Evolutionary conservation across 2,329 filamentous ascomycete genomes (phyloP).

Genomic region (Pseudopyricularia javanii): DNA sequence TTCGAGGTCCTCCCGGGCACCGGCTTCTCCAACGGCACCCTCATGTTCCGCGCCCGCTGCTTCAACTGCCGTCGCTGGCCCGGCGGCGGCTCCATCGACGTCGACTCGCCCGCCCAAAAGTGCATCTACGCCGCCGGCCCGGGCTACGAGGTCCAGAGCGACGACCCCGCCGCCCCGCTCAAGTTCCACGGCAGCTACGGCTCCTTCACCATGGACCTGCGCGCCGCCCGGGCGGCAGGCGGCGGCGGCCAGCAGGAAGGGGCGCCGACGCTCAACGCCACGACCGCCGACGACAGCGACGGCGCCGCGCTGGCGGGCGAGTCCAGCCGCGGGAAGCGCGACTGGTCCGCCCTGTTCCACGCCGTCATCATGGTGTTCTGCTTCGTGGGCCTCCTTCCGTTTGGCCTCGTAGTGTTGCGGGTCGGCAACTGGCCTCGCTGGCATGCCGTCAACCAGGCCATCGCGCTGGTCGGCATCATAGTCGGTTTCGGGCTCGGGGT

Average conservation of each 20-base stretch:
- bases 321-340: conserved; percentile 14
- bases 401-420: conserved; percentile 40
- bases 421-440: conserved; percentile 37
- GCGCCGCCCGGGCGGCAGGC: conserved; percentile 21
- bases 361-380: conserved; percentile 41
- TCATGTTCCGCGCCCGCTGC: conserved; percentile 39
- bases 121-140: conserved; percentile 47
- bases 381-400: conserved; percentile 42
- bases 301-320: conserved; percentile 18
- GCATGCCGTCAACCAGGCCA: conserved; percentile 40
- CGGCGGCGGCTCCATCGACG: conserved; percentile 32
- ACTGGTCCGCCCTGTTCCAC: conserved; percentile 29
- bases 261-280: conserved; percentile 23
- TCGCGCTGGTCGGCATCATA: conserved; percentile 34
- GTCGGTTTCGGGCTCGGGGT: conserved; percentile 40
- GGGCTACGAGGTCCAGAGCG: conserved; percentile 19
- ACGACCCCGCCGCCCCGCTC: conserved; percentile 29
- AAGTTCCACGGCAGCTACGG: conserved; percentile 41
- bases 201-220: conserved; percentile 42
- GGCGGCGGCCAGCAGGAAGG: conserved; percentile 20
- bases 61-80: conserved; percentile 39
- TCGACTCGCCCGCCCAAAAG: conserved; percentile 29
- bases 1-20: conserved; percentile 33
- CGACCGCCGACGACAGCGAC: conserved; percentile 16
- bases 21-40: conserved; percentile 28